Conservation (phyloP, 305 asterid species). For the Fraxinus ornus region DNA sequence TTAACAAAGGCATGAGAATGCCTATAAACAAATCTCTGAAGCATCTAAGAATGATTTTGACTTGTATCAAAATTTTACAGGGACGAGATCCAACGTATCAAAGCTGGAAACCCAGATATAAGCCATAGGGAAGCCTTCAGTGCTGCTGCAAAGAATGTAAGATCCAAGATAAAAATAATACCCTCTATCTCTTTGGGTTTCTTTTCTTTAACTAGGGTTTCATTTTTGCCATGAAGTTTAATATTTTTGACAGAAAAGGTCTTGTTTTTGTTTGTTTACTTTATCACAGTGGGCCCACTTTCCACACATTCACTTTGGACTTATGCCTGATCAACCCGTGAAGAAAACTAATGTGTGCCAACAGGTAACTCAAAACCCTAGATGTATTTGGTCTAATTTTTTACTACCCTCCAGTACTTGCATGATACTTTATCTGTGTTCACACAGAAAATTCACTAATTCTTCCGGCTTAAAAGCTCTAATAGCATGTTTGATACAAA, state of each 20-base stretch:
- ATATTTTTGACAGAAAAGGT: neutral
- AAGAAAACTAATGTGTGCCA: conserved; percentile 87
- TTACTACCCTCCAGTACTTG: neutral
- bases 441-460: neutral
- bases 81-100: conserved; percentile 99
- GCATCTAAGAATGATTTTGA: conserved; percentile 14
- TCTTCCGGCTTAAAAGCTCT: neutral
- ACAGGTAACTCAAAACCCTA: conserved; percentile 73
- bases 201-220: conserved; percentile 28
- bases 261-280: conserved; percentile 23
- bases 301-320: conserved; percentile 98
- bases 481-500: neutral
- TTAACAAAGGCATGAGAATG: conserved; percentile 3
- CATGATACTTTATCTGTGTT: neutral
- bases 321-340: conserved; percentile 99
- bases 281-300: conserved; percentile 94
- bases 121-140: conserved; percentile 99
- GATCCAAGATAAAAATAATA: conserved; percentile 41
- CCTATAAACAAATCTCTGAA: neutral
- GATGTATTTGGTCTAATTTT: conserved; percentile 12
- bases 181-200: neutral
- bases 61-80: conserved; percentile 38
- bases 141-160: conserved; percentile 98
- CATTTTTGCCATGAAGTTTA: neutral
- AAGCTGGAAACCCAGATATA: conserved; percentile 98